Conservation (phyloP, 768 basidiomycete species). For the Termitomyces sp. region DNA sequence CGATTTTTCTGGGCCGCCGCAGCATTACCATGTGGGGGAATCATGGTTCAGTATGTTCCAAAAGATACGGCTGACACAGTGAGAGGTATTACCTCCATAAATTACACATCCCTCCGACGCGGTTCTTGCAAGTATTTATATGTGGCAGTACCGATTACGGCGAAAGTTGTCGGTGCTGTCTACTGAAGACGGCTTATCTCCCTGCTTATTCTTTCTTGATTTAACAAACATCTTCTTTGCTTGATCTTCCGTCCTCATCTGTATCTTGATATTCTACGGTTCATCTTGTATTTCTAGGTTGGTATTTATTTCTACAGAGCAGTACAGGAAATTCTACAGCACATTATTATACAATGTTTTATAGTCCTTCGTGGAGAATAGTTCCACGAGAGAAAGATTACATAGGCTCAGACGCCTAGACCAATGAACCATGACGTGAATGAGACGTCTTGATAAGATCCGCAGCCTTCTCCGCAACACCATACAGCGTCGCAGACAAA, state of each 20-base stretch:
- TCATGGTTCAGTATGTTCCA: slow-evolving; percentile 31
- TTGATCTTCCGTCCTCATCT: too few relatives aligned
- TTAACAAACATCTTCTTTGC: neutral
- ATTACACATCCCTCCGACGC: neutral
- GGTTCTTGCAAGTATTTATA: neutral
- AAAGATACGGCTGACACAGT: slow-evolving; percentile 25
- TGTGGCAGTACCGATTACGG: neutral
- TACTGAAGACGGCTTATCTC: neutral
- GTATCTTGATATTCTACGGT: neutral
- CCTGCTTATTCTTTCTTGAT: neutral
- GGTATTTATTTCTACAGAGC: neutral
- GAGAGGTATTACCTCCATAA: slow-evolving; percentile 24
- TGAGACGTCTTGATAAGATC: slow-evolving; percentile 44
- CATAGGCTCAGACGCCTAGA: neutral
- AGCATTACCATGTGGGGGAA: slow-evolving; percentile 7
- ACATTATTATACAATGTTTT: neutral
- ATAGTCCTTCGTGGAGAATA: neutral
- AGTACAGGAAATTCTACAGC: neutral
- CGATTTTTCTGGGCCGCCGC: slow-evolving; percentile 22
- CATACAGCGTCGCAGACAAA: slow-evolving; percentile 45
- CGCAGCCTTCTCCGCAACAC: slow-evolving; percentile 54
- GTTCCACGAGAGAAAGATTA: neutral
- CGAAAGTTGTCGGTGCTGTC: neutral
- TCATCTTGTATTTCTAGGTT: neutral
- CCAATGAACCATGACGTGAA: neutral